Evolutionary conservation across 2,329 filamentous ascomycete species (phyloP), one percentile per base, ranked within the genome.

Genomic region (Myriosclerotinia scirpicola): DNA sequence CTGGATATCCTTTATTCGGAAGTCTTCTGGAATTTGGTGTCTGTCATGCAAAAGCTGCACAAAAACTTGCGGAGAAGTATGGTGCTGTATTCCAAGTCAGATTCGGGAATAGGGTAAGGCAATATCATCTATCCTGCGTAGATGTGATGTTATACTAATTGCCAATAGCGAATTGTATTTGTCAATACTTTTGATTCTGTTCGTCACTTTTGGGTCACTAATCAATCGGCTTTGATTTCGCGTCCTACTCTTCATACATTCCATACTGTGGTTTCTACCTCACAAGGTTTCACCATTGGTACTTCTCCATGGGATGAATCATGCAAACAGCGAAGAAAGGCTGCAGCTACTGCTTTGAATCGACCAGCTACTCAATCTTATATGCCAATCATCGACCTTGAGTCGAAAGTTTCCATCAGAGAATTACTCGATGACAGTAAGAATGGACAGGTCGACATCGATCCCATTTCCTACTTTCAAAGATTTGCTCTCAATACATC

Each of bases 271-370:
- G 88, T 93, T 3, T 92, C 90, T 1, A 86, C 83, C 44, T 91
- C 89, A 0, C 89, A 92, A 71, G 90, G 90, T 7, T 90, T 92
- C 77, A 94, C 91, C 0, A 92, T 95, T 68, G 91, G 91, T 1
- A 92, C 91, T 0, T 93, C 90, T 0, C 91, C 91, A 0, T 95
- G 91, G 89, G 90, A 93, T 69, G 90, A 92, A 61, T 91, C 87
- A 2, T 92, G 90, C 79, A 94, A 93, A 77, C 81, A 83, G 34
- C 84, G 90, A 12, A 85, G 91, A 69, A 93, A 92, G 79, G 90
- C 90, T 0, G 91, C 90, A 1, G 90, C 89, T 5, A 92, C 90
- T 0, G 90, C 91, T 0, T 82, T 94, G 30, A 93, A 93, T 76
- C 84, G 89, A 0, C 90, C 90, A 0, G 87, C 90, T 0, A 85